Conservation (phyloP, 2,329 filamentous ascomycete genomes). For the Ophiostoma angusticollis region DNA sequence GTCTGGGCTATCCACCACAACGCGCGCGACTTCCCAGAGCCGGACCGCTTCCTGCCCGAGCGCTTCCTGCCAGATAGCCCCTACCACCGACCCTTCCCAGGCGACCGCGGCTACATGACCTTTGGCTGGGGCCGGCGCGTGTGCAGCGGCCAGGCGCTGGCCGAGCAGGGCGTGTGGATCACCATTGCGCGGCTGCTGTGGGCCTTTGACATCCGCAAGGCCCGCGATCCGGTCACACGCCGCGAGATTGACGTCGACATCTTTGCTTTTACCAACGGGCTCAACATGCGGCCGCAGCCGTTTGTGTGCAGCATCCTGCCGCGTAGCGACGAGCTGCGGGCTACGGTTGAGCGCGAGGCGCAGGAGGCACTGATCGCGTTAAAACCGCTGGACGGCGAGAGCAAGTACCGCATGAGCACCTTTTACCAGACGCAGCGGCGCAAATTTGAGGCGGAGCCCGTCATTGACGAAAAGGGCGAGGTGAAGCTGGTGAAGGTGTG, state of each 20-base stretch:
- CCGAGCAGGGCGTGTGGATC: slow-evolving; percentile 48
- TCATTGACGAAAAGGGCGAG: slow-evolving; percentile 18
- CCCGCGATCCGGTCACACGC: slow-evolving; percentile 20
- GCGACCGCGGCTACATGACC: slow-evolving; percentile 38
- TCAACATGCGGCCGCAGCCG: slow-evolving; percentile 44
- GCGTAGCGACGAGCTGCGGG: slow-evolving; percentile 32
- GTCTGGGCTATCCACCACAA: slow-evolving; percentile 37
- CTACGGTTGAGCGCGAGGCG: slow-evolving; percentile 40
- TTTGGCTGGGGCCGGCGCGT: slow-evolving; percentile 44
- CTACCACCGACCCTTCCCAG: slow-evolving; percentile 32
- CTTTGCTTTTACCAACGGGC: slow-evolving; percentile 37
- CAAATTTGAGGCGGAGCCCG: slow-evolving; percentile 16
- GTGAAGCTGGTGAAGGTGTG: slow-evolving; percentile 16
- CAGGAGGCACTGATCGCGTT: slow-evolving; percentile 37
- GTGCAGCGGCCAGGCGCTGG: slow-evolving; percentile 40
- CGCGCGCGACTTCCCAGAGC: slow-evolving; percentile 33
- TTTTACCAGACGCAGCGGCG: slow-evolving; percentile 29
- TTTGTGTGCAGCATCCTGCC: slow-evolving; percentile 42
- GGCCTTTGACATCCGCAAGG: slow-evolving; percentile 38
- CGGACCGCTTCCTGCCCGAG: slow-evolving; percentile 30
- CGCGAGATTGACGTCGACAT: slow-evolving; percentile 41
- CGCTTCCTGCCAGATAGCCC: slow-evolving; percentile 27
- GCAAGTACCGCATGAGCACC: slow-evolving; percentile 43
- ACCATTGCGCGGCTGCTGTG: slow-evolving; percentile 44
- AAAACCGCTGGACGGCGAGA: slow-evolving; percentile 40